Evolutionary conservation across 1,284 basidiomycete species (phyloP), one percentile per base, ranked within the genome.

Genomic region (Pseudozyma sp.): DNA sequence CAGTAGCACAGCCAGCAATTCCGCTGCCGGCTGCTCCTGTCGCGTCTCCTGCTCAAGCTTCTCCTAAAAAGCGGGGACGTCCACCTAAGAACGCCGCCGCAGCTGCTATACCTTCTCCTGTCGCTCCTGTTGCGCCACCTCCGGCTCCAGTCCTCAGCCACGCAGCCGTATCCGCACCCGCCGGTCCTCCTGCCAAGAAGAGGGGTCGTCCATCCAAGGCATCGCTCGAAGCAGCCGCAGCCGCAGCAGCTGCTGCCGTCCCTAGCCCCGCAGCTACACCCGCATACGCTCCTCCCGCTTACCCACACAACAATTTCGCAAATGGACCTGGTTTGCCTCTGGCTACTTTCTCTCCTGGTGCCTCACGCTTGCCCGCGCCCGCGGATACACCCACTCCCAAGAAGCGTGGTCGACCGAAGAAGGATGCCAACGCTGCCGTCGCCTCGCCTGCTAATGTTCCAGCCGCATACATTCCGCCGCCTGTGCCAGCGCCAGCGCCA

Each of bases 161-260:
- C 9, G 53, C 35, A n/a, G n/a, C 53, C 19, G 34, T 31, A 31
- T 6, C 31, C 19, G 34, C 53, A 13, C 21, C 56, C 11, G 40
- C 5, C 16, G 49, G 49, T 45, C 47, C 56, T 55, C 35, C 66
- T n/a, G 61, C 53, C 36, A 67, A 58, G 52, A 71, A 71, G 69
- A 53, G 69, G 8, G 69, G 69, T 5, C 69, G 69, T 14, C 69
- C 69, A n/a, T 65, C 62, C 2, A 70, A 70, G 35, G 62, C 63
- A n/a, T 61, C 69, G 7, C 36, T 65, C 2, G 53, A 43, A 35
- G 62, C 45, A 19, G 59, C 59, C 10, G 55, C 66, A 31, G 58
- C 49, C 43, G 59, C 45, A 21, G 66, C 59, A n/a, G 51, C 59
- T 25, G 52, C 55, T 6, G 57, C 57, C 6, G 56, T 52, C 9